These are phyloP conservation scores for Quercus engelmannii DNA, from an alignment of 306 rosid genomes.

Conservation along the genomic window DNA sequence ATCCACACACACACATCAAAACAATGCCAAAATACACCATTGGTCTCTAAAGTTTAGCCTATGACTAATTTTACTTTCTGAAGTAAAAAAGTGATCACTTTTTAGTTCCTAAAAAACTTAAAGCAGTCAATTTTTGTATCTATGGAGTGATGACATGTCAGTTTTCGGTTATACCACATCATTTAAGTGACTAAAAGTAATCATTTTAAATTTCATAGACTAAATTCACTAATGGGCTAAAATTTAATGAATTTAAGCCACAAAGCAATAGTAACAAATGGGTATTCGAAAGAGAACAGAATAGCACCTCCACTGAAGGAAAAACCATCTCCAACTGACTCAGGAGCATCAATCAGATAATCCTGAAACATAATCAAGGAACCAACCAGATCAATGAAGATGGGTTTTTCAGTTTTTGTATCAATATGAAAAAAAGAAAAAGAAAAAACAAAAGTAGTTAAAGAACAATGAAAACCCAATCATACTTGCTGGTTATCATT, in stretches of 20 bases:
- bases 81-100: neutral
- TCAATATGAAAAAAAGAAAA: neutral
- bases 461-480: neutral
- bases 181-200: too few relatives aligned
- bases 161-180: too few relatives aligned
- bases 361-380: constrained; percentile 38
- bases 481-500: constrained; percentile 38
- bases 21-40: neutral
- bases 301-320: constrained; percentile 77
- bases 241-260: too few relatives aligned
- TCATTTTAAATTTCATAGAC: too few relatives aligned
- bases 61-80: too few relatives aligned
- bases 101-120: neutral
- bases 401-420: too few relatives aligned
- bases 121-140: too few relatives aligned
- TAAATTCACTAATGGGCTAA: too few relatives aligned
- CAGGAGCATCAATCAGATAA: constrained; percentile 79
- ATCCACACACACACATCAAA: neutral
- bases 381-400: neutral
- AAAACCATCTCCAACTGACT: constrained; percentile 76
- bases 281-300: neutral
- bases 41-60: too few relatives aligned
- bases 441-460: neutral
- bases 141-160: too few relatives aligned
- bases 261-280: neutral